Evolutionary conservation across 306 rosid genomes (phyloP), one percentile per base, ranked within the genome.

Genomic region (Senna siamea): DNA sequence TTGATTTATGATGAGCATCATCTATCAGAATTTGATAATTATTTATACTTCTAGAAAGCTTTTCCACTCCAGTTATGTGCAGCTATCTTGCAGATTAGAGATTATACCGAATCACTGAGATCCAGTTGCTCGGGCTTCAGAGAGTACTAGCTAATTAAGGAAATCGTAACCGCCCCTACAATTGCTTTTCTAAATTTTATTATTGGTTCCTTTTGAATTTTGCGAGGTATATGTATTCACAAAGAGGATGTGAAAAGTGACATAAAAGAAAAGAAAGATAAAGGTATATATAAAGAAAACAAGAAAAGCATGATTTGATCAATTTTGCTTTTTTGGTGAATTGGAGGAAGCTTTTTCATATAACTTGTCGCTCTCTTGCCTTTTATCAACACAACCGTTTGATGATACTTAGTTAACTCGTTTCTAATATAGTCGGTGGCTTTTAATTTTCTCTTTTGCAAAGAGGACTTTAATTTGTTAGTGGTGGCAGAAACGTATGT

Each of bases 291-390:
- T 22, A 47, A 57, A 67, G 61, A 62, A 37, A 56, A 26, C 44
- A 68, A 5, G 22, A 6, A 18, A 66, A 2, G 28, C 52, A 51
- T 76, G 75, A 47, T 67, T 34, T 28, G 43, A 17, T 56, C 62
- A 57, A 46, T 26, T 75, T 43, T 40, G 1, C 51, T 67, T 76
- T 66, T 37, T 26, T 44, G 23, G 34, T 76, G 60, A 67, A 44
- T 67, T 56, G 47, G 57, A 28, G 74, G 68, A 46, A 66, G 67
- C 73, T 43, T 55, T 28, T 1, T 37, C 35, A 14, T 32, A 65
- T 32, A 65, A 7, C 72, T 40, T 26, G 66, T 75, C 47, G n/a
- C 26, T 53, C 11, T 40, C 66, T 54, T 35, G 48, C 63, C 71
- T 17, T 72, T 64, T 40, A 53, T 23, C 56, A 40, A 64, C 22